Base-by-base conservation (phyloP, 2,329 filamentous ascomycete species). In the Escovopsis sp. region DNA sequence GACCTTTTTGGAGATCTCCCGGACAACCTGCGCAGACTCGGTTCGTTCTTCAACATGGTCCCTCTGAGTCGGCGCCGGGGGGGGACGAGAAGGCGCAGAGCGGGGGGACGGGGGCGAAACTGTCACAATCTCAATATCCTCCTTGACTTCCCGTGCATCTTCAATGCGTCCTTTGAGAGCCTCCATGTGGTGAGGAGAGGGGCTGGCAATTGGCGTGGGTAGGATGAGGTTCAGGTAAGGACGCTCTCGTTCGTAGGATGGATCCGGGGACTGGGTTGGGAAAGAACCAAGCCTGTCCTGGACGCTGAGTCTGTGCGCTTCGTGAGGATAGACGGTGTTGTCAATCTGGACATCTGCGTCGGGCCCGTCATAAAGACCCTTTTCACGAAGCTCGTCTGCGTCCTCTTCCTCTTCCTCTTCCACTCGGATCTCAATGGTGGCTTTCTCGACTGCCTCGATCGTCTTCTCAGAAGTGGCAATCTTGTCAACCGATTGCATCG, bases 311-410 rank as follows among this genome's bases (percentile, higher is more conserved):
- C 54, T 56, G 45, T 57, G 47, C 43, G 75, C 57, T 28, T 79
- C 70, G 35, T 57, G 56, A 5, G 77, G 77, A 42, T 67, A 63
- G 47, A 80, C 66, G 46, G 72, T 59, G 50, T 77, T 70, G 53
- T 80, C 76, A 45, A 79, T 71, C 41, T 62, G 65, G 42, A 80
- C 75, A 54, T 81, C 77, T n/a, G 77, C 77, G 51, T 81, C 66
- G 2, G 77, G 77, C 7, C 59, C 70, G 47, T 71, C 72, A 44
- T 72, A 81, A 8, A 59, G 67, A 43, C 65, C 68, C 57, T 69
- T 70, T 35, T 65, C 64, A 4, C 47, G 41, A 11, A 45, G 33
- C 10, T 58, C 51, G 2, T 23, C 6, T 6, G 23, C 23, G 6
- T 57, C 58, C 10, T 58, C 51, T 2, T 57, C 59, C 43, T 53